Percentiles rank a stretch among this genome's conserved stretches.
Conservation (phyloP, 2,329 filamentous ascomycete genomes). For the Xylariaceae sp. region DNA sequence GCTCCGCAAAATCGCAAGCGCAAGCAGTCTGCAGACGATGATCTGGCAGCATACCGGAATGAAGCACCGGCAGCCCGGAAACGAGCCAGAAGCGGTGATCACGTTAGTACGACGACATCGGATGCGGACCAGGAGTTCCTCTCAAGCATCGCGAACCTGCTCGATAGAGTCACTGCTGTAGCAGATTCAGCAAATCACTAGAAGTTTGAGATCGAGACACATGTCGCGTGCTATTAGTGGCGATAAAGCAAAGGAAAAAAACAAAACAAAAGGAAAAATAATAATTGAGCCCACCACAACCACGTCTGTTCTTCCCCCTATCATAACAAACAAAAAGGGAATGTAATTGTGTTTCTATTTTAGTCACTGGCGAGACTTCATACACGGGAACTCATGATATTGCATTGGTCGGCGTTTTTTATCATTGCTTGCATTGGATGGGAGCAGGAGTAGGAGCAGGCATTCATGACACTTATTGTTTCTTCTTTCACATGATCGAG, state of each 20-base stretch:
- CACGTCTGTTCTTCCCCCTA: too few relatives aligned
- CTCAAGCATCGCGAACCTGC: conserved; percentile 26
- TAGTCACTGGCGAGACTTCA: not conserved
- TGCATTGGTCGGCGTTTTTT: conserved; percentile 9
- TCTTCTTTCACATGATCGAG: too few relatives aligned
- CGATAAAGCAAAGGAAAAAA: too few relatives aligned
- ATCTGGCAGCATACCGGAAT: conserved; percentile 21
- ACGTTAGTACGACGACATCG: not conserved
- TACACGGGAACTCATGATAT: not conserved
- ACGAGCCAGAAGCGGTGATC: conserved; percentile 24
- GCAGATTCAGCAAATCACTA: conserved; percentile 8
- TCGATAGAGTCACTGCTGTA: conserved; percentile 23
- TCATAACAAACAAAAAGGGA: too few relatives aligned
- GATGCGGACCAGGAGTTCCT: conserved; percentile 25
- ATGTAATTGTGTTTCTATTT: not conserved
- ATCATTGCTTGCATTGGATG: not conserved
- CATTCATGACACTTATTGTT: too few relatives aligned
- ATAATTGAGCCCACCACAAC: too few relatives aligned
- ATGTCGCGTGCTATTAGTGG: not conserved
- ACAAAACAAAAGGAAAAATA: too few relatives aligned
- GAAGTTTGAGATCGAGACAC: not conserved
- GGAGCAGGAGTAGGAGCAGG: not conserved
- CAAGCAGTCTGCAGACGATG: conserved; percentile 20
- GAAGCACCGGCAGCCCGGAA: conserved; percentile 24
- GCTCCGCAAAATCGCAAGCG: conserved; percentile 28